These are phyloP conservation scores for Pleurostoma richardsiae DNA, from an alignment of 2,329 filamentous ascomycete species.

Conservation along the genomic window DNA sequence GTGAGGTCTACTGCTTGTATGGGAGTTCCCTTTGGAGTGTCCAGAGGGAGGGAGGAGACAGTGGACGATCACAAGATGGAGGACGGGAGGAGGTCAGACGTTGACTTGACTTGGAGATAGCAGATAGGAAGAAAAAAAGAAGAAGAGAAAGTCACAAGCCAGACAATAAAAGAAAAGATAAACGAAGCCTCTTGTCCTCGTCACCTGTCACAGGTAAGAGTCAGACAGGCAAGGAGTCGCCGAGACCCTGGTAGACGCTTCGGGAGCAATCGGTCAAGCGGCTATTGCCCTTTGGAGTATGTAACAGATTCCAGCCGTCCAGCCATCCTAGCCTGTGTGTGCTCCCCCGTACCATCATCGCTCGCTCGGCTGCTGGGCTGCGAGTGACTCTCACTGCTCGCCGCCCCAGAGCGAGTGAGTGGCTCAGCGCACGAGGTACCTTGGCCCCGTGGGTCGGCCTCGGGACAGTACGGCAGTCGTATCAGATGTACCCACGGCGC, in stretches of 20 bases:
- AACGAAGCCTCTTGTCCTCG: neutral
- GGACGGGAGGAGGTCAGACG: neutral
- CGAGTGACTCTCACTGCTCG: no score
- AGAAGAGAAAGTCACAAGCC: neutral
- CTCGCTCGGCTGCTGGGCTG: no score
- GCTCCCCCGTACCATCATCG: no score
- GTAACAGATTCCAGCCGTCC: no score
- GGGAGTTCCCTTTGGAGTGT: neutral
- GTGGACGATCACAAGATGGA: neutral
- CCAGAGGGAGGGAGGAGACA: neutral
- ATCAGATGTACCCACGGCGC: no score
- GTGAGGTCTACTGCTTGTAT: no score
- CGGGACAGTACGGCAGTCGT: no score
- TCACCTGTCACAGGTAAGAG: neutral
- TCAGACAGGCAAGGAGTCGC: no score
- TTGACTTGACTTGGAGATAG: constrained; percentile 1
- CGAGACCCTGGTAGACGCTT: constrained; percentile 1
- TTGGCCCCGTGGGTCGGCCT: no score
- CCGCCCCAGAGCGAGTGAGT: no score
- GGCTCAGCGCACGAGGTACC: no score
- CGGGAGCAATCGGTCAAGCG: constrained; percentile 27
- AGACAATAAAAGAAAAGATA: neutral
- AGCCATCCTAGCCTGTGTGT: no score
- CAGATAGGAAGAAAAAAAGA: neutral
- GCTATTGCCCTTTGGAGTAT: constrained; percentile 11